Evolutionary conservation across 2,329 filamentous ascomycete genomes (phyloP), one percentile per base, ranked within the genome.

Genomic region (Fonsecaea pedrosoi): DNA sequence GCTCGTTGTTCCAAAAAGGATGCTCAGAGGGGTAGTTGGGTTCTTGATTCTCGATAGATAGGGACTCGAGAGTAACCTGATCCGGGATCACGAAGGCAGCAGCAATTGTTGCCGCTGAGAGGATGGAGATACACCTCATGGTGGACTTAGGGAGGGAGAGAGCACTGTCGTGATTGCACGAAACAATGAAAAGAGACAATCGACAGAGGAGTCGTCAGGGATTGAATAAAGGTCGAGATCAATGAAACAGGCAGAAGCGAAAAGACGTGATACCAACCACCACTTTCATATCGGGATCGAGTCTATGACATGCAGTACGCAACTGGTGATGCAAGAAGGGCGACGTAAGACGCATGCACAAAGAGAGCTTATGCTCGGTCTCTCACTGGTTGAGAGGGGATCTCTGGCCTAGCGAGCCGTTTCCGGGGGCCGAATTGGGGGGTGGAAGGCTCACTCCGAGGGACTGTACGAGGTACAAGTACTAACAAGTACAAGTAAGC

Each of bases 61-160:
- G 45, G n/a, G 72, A 67, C 34, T 69, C 68, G 45, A 73, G 60
- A 15, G 66, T 72, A 18, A 68, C 65, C 53, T 70, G 69, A 53
- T 74, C 72, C 62, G 72, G 72, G 64, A 74, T 72, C 32, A 74
- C 71, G 55, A 73, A 71, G 40, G 71, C 69, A 45, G 72, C 62
- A 45, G 70, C 70, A 48, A 70, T 42, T 25, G 68, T 66, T 40
- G 69, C 70, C 53, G 71, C 57, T 8, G 69, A 69, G 21, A 74
- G 67, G 54, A 74, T 18, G 12, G 69, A 61, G 50, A 69, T 38
- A 13, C 68, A 60, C 60, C 66, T 73, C 72, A 73, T 73, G 60
- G 48, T 65, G 60, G 54, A 32, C 18, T 37, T 42, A 7, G 55
- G 42, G 35, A 35, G 38, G 25, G 55, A 54, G 15, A 40, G 54